These are phyloP conservation scores for Albugo laibachii DNA, from an alignment of 352 stramenopile genomes.

Conservation along the genomic window DNA sequence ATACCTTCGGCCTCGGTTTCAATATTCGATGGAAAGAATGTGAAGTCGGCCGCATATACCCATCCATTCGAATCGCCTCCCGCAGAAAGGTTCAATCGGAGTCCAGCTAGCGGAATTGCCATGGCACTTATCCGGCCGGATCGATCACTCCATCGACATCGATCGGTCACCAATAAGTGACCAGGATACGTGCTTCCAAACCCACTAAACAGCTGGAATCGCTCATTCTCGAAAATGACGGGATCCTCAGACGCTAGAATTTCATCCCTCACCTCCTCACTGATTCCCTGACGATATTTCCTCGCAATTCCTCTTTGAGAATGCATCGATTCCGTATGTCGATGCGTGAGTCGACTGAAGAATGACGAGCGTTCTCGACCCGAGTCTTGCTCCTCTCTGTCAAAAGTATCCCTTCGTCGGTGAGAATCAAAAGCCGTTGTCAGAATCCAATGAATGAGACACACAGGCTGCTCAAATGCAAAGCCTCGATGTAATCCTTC, in stretches of 20 bases:
- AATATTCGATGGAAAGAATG: slow-evolving; percentile 32
- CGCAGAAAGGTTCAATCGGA: slow-evolving; percentile 39
- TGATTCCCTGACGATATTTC: slow-evolving; percentile 20
- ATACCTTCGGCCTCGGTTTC: too few relatives aligned
- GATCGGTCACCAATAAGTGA: slow-evolving; percentile 60
- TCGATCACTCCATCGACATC: slow-evolving; percentile 66
- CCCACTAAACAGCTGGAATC: slow-evolving; percentile 68
- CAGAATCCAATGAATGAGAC: slow-evolving; percentile 62
- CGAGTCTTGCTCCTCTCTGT: too few relatives aligned
- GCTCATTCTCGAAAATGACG: slow-evolving; percentile 74
- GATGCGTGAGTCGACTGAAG: too few relatives aligned
- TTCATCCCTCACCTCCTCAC: slow-evolving; percentile 30
- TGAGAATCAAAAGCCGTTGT: slow-evolving; percentile 14
- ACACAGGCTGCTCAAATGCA: slow-evolving; percentile 58
- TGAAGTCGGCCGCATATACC: slow-evolving; percentile 75
- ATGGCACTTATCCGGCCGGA: slow-evolving; percentile 54
- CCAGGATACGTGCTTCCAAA: slow-evolving; percentile 67
- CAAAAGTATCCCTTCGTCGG: slow-evolving; percentile 1
- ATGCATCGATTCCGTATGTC: too few relatives aligned
- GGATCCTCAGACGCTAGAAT: slow-evolving; percentile 56
- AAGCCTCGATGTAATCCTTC: slow-evolving; percentile 43
- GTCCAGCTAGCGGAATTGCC: slow-evolving; percentile 35
- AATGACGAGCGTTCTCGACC: too few relatives aligned
- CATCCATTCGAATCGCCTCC: slow-evolving; percentile 55
- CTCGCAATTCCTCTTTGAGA: neutral